These are phyloP conservation scores for Tylopilus sp. DNA, from an alignment of 768 basidiomycete species.

Conservation along the genomic window DNA sequence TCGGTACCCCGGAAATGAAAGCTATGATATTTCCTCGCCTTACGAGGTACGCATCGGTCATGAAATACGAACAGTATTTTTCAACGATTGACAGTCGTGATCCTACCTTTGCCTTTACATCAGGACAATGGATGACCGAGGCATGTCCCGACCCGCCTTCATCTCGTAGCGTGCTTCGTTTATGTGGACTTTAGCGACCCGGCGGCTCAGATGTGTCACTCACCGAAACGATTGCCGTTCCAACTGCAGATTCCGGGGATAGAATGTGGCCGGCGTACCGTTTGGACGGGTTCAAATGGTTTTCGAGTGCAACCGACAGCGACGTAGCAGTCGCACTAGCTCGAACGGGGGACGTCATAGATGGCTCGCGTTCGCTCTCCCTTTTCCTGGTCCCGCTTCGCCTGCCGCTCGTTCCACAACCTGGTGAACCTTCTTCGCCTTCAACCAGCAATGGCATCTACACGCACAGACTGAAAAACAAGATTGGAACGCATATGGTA, in stretches of 20 bases:
- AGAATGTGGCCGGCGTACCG: slow-evolving; percentile 50
- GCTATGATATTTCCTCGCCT: slow-evolving; percentile 54
- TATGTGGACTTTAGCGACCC: slow-evolving; percentile 42
- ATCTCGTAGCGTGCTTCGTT: neutral
- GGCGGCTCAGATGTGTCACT: slow-evolving; percentile 76
- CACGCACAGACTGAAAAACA: slow-evolving; percentile 74
- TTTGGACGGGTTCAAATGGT: slow-evolving; percentile 78
- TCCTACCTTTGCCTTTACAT: slow-evolving; percentile 57
- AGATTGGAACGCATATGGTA: slow-evolving; percentile 69
- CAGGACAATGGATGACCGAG: slow-evolving; percentile 87
- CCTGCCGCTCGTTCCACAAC: slow-evolving; percentile 46
- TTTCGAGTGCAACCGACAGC: slow-evolving; percentile 79
- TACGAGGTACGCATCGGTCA: slow-evolving; percentile 43
- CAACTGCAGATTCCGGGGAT: slow-evolving; percentile 31
- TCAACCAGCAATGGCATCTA: slow-evolving; percentile 61
- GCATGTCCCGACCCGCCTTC: slow-evolving; percentile 27
- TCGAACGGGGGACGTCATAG: slow-evolving; percentile 53
- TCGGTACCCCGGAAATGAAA: slow-evolving; percentile 60
- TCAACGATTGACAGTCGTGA: slow-evolving; percentile 46
- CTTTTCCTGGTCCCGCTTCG: slow-evolving; percentile 70
- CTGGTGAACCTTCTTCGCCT: slow-evolving; percentile 39
- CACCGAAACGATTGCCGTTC: slow-evolving; percentile 61
- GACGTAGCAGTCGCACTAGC: slow-evolving; percentile 70
- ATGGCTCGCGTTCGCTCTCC: slow-evolving; percentile 65
- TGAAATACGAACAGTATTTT: neutral